These are phyloP conservation scores for Dipteronia dyeriana DNA, from an alignment of 345 rosid species.

Conservation along the genomic window DNA sequence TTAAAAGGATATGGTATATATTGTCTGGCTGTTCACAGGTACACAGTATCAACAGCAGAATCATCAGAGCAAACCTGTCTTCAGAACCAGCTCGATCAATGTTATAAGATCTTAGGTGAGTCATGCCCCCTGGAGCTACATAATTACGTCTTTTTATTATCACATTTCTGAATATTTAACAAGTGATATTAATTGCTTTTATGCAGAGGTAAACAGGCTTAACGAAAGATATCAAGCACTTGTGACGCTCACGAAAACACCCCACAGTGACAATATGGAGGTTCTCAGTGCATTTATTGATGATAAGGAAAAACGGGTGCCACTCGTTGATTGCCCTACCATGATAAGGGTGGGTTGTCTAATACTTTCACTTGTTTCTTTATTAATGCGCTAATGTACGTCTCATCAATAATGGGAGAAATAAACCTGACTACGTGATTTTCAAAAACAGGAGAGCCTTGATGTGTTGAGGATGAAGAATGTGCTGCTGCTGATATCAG, in stretches of 20 bases:
- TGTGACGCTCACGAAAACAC: constrained; percentile 40
- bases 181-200: background rate
- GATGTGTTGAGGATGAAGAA: constrained; percentile 47
- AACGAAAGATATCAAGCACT: constrained; percentile 48
- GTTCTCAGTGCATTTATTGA: constrained; percentile 55
- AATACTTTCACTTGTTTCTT: background rate
- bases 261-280: constrained; percentile 64
- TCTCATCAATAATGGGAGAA: no score
- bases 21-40: constrained; percentile 23
- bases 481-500: constrained; percentile 61
- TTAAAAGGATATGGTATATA: no score
- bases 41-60: constrained; percentile 44
- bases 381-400: background rate
- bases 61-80: constrained; percentile 63
- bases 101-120: constrained; percentile 48
- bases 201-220: constrained; percentile 51
- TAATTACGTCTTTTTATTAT: no score
- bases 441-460: constrained; percentile 40
- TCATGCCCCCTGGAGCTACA: background rate
- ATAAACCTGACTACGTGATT: no score
- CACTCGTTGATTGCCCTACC: constrained; percentile 54
- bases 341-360: constrained; percentile 52
- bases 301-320: constrained; percentile 47
- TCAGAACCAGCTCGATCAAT: constrained; percentile 31
- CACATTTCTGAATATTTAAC: background rate